Percentiles rank a stretch among this genome's conserved stretches.
phyloP scores from a whole-genome alignment of 345 rosid species.

The Laguncularia racemosa region DNA sequence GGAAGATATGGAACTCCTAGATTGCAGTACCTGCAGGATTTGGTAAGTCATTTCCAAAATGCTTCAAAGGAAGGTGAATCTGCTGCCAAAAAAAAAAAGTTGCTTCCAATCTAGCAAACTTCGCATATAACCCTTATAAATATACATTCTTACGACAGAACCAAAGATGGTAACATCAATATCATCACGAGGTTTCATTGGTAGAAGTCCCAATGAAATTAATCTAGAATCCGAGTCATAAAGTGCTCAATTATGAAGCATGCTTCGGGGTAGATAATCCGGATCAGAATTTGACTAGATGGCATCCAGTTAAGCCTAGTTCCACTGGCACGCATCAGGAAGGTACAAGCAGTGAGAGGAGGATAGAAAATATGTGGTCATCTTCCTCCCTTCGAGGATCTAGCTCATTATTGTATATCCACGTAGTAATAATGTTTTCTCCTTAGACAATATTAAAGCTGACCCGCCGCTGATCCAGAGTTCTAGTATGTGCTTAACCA shows the following conservation, averaged over 20 bases:
- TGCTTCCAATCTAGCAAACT: too few species aligned
- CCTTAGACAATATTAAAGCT: constrained; percentile 26
- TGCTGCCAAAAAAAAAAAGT: too few species aligned
- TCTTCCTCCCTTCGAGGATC: constrained; percentile 24
- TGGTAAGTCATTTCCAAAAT: too few species aligned
- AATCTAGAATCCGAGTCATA: constrained; percentile 67
- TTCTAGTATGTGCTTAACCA: constrained; percentile 29
- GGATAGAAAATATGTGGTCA: constrained; percentile 32
- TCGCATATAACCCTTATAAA: too few species aligned
- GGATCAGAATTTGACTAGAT: constrained; percentile 32
- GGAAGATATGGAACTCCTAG: constrained; percentile 77
- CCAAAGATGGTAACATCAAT: constrained; percentile 74
- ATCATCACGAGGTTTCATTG: constrained; percentile 63
- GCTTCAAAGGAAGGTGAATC: too few species aligned
- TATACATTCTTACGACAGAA: constrained; percentile 21
- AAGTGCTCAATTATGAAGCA: constrained; percentile 81
- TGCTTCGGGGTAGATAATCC: constrained; percentile 56
- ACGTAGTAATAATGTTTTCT: constrained; percentile 15
- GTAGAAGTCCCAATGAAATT: constrained; percentile 76
- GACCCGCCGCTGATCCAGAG: constrained; percentile 37
- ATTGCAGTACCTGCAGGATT: constrained; percentile 70
- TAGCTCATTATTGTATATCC: constrained; percentile 29
- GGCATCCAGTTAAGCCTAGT: constrained; percentile 44
- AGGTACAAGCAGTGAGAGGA: constrained; percentile 26
- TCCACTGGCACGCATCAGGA: constrained; percentile 37